Conservation (phyloP, 106 monocot species). For the Platanthera zijinensis region DNA sequence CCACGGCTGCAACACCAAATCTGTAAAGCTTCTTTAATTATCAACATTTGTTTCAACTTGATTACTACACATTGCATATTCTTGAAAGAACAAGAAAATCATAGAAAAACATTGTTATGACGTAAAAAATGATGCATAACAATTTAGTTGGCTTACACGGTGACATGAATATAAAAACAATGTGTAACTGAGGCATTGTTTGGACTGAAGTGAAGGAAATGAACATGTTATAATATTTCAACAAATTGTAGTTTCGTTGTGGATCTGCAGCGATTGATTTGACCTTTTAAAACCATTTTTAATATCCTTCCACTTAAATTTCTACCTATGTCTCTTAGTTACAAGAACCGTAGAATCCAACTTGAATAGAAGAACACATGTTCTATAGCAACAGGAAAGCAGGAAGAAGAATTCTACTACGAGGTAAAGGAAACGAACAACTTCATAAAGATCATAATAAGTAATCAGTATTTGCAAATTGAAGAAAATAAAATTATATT, state of each 20-base stretch:
- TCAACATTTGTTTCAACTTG: too few species aligned
- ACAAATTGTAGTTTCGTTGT: background rate
- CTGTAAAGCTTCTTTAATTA: too few species aligned
- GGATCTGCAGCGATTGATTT: background rate
- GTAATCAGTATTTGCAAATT: background rate
- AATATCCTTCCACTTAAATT: background rate
- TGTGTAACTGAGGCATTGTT: background rate
- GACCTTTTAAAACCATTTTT: background rate
- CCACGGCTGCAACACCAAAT: too few species aligned
- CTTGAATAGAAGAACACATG: background rate
- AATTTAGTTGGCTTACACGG: background rate
- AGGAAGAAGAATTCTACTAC: background rate
- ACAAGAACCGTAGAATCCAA: background rate
- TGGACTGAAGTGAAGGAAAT: background rate
- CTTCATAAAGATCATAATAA: background rate
- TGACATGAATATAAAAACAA: background rate
- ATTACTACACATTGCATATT: too few species aligned
- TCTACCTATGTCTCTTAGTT: background rate
- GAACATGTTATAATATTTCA: background rate
- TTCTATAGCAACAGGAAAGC: background rate
- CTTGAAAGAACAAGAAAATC: too few species aligned
- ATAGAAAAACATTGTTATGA: too few species aligned
- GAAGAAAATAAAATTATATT: background rate
- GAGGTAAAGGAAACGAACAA: background rate
- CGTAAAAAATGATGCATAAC: background rate